Conservation (phyloP, 352 stramenopile species). For the Globisporangium orthogonon region DNA sequence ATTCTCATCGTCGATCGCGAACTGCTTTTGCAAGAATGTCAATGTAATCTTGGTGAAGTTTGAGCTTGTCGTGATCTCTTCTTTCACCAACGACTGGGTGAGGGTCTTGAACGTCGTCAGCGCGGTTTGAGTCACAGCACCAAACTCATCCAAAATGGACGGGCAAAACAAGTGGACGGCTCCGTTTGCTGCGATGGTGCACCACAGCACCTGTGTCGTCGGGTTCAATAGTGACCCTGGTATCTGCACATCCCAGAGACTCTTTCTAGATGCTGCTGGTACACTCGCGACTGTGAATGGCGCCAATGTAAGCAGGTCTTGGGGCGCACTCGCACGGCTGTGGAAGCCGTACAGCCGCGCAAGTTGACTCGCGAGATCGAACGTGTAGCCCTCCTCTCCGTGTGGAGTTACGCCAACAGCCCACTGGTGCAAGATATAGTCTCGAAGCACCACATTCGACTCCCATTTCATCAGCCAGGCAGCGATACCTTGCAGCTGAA, state of each 20-base stretch:
- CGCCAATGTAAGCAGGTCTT: constrained; percentile 10
- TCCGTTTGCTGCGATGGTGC: constrained; percentile 19
- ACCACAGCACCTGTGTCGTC: constrained; percentile 37
- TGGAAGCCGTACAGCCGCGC: constrained; percentile 21
- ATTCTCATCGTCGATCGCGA: constrained; percentile 24
- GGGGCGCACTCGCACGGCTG: background rate
- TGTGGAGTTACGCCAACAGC: constrained; percentile 35
- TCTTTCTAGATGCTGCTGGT: constrained; percentile 18
- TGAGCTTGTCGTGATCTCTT: constrained; percentile 19
- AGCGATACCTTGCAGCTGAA: constrained; percentile 36
- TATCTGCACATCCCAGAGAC: constrained; percentile 34
- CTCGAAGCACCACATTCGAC: constrained; percentile 25
- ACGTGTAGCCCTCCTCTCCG: constrained; percentile 15
- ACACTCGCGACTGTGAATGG: constrained; percentile 8
- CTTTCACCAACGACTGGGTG: constrained; percentile 23
- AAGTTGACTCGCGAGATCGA: constrained; percentile 25
- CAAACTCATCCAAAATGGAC: constrained; percentile 37
- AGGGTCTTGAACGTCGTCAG: constrained; percentile 23
- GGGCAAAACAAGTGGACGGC: constrained; percentile 14
- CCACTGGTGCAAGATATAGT: constrained; percentile 47
- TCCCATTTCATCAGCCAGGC: constrained; percentile 49
- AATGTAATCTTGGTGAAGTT: constrained; percentile 35
- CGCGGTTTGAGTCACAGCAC: constrained; percentile 15
- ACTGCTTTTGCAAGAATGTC: constrained; percentile 25
- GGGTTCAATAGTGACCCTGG: constrained; percentile 44